A percentile compares a stretch with the other conserved stretches of the same genome.
phyloP scores from a whole-genome alignment of 768 basidiomycete species.

The Xanthoconium stramineum region DNA sequence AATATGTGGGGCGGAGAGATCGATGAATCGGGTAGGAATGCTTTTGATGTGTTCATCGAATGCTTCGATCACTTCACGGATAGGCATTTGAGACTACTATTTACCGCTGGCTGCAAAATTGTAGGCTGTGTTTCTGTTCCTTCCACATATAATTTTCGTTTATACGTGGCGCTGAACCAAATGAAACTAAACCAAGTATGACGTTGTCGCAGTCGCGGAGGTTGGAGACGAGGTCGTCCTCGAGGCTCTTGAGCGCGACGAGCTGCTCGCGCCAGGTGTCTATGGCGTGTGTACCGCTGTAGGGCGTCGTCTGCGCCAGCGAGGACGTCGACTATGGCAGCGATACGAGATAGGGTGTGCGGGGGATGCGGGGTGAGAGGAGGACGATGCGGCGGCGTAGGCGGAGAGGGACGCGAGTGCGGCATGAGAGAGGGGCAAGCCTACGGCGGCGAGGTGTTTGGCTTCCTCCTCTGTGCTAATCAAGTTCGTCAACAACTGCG shows the following conservation, averaged over 20 bases:
- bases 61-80: conserved; percentile 3
- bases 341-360: conserved; percentile 19
- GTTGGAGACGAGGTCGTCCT: conserved; percentile 70
- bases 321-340: conserved; percentile 53
- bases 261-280: conserved; percentile 67
- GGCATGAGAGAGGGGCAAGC: conserved; percentile 54
- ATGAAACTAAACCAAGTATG: too few relatives aligned
- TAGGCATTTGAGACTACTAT: neutral
- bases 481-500: conserved; percentile 66
- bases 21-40: neutral
- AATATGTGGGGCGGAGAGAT: neutral
- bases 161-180: too few relatives aligned
- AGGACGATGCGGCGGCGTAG: conserved; percentile 64
- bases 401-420: conserved; percentile 67
- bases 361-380: conserved; percentile 29
- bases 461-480: conserved; percentile 67
- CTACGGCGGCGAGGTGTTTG: conserved; percentile 55
- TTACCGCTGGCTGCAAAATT: too few relatives aligned
- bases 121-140: too few relatives aligned
- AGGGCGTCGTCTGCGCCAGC: conserved; percentile 69
- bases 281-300: conserved; percentile 54
- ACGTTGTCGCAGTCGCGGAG: conserved; percentile 71
- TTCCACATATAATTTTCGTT: too few relatives aligned
- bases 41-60: neutral
- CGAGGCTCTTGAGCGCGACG: conserved; percentile 55